Conservation (phyloP, 192 early-diverging fungal genomes). For the Dispira simplex region DNA sequence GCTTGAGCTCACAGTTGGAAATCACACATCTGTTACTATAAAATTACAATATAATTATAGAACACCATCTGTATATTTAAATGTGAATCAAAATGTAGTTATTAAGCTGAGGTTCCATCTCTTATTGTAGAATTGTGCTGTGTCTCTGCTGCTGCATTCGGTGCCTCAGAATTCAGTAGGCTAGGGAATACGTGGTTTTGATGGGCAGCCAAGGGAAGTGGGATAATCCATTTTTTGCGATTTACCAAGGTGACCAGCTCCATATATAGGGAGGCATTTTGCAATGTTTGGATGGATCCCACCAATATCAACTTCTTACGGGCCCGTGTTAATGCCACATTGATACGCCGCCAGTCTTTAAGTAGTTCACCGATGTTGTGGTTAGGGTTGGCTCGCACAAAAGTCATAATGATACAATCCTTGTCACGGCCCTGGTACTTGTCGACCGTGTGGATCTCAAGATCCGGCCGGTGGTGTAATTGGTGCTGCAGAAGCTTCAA, state of each 20-base stretch:
- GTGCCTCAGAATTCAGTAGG: not conserved
- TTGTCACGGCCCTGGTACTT: slow-evolving; percentile 91
- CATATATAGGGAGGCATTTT: slow-evolving; percentile 33
- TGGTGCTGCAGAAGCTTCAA: slow-evolving; percentile 32
- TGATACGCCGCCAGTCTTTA: slow-evolving; percentile 81
- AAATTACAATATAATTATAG: too few relatives aligned
- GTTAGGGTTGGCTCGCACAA: slow-evolving; percentile 66
- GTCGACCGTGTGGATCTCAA: slow-evolving; percentile 84
- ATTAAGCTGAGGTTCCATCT: too few relatives aligned
- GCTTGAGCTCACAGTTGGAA: too few relatives aligned
- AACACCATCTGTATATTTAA: too few relatives aligned
- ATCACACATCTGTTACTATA: too few relatives aligned
- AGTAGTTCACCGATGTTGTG: slow-evolving; percentile 69
- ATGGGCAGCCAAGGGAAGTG: not conserved
- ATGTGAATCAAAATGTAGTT: too few relatives aligned
- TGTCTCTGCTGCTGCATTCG: too few relatives aligned
- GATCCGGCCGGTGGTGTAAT: slow-evolving; percentile 16
- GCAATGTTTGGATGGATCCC: slow-evolving; percentile 62
- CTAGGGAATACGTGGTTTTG: not conserved
- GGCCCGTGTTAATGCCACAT: slow-evolving; percentile 88
- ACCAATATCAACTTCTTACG: slow-evolving; percentile 78
- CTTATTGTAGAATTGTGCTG: too few relatives aligned
- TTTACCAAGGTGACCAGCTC: slow-evolving; percentile 33
- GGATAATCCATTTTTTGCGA: slow-evolving; percentile 17
- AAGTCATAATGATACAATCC: slow-evolving; percentile 75